Base-by-base conservation (phyloP, 768 basidiomycete genomes). In the Melanogaster broomeanus region DNA sequence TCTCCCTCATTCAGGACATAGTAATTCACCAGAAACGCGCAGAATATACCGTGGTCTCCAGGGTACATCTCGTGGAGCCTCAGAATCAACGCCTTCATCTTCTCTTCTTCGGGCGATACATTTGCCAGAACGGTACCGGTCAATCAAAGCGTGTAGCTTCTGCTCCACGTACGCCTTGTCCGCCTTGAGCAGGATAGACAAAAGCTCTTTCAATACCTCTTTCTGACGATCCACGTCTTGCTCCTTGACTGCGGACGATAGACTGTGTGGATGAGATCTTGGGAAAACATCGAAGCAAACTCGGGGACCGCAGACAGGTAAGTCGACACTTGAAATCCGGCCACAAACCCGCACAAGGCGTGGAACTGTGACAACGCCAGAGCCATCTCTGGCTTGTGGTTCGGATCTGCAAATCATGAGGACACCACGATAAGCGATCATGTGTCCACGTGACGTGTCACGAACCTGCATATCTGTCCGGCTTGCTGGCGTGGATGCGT, bases 381-480 rank as follows among this genome's bases (percentile, higher is more conserved):
- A 21, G 79, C 81, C 73, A 83, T 83, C 60, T 82, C 81, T 39
- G 81, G 80, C 66, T 82, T 83, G 68, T 82, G 79, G 60, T 82
- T 83, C 6, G 72, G 66, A 56, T 83, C 81, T 74, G 64, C 58
- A 51, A 61, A 62, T 9, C 76, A 19, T 21, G 9, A 30, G 11
- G 5, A 18, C 30, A 22, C 18, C 33, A 7, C 18, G 16, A 2
- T 19, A 22, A n/a, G 18, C 8, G 6, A 6, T 10, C n/a, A 31
- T 12, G 19, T 21, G n/a, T n/a, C n/a, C n/a, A n/a, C n/a, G n/a
- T n/a, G n/a, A n/a, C n/a, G 9, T 11, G 18, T 16, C 11, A 12
- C 46, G 22, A 12, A 52, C 51, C 51, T n/a, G 9, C 16, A 13
- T 48, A 41, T 24, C 16, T 61, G 46, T 78, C 69, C 0, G 77